Evolutionary conservation across 1,284 basidiomycete species (phyloP), one percentile per base, ranked within the genome.

Genomic region (Cryptococcus sp.): DNA sequence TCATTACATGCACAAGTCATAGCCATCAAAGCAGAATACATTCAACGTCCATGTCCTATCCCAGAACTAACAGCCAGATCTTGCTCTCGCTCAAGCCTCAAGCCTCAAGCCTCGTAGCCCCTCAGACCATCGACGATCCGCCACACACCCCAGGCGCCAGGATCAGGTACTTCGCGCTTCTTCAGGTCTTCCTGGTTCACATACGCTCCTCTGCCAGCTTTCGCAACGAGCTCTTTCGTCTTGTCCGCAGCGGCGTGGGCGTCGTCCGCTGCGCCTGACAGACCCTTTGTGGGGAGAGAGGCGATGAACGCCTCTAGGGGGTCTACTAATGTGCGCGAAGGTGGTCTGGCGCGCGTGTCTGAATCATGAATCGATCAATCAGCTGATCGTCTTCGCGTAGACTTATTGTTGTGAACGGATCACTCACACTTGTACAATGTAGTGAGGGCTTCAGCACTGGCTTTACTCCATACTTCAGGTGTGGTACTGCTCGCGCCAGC

Each of bases 311-410:
- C 89, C n/a, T 86, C 83, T 20, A 97, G 84, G 2, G 93, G 93
- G 78, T 97, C 93, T 46, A 97, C 84, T 35, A 97, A 85, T 3
- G 93, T 96, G 66, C 93, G 86, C 11, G 90, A 92, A 5, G 93
- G 93, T 1, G 88, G 88, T 22, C 93, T 86, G 5, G 93, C 93
- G 47, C 86, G 85, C 0, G 93, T 95, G 81, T 94, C 71, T 72
- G 41, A 20, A 17, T 5, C 8, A 50, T 25, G 11, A 15, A 50
- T 22, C 20, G 2, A 50, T 3, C 15, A 50, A 17, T 22, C 27
- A 19, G 25, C n/a, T 15, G 10, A 53, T 46, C 40, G 44, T 15
- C 20, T n/a, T 5, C 25, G 19, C 22, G 3, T 22, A 25, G 45
- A 22, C 41, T 31, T 31, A 31, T 10, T 31, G 27, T 31, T 10